A percentile compares a stretch with the other conserved stretches of the same genome.
phyloP scores from a whole-genome alignment of 1,284 basidiomycete species.

The Leccinum idahoense region DNA sequence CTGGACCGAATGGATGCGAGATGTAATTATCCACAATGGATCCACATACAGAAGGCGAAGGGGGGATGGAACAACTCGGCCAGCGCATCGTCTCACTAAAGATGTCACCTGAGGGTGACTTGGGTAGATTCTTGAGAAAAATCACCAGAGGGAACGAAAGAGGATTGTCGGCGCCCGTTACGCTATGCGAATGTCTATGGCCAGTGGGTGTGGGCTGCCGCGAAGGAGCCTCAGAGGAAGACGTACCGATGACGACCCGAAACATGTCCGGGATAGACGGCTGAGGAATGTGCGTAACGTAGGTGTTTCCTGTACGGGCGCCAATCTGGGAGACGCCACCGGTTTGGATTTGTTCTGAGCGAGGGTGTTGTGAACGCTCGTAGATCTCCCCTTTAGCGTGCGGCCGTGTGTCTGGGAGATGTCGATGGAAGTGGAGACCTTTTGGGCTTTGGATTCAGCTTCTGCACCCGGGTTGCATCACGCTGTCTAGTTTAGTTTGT shows the following conservation, averaged over 20 bases:
- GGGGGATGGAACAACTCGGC: constrained; percentile 34
- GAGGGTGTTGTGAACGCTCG: constrained; percentile 64
- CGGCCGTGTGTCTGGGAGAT: constrained; percentile 17
- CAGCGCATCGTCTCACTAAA: constrained; percentile 67
- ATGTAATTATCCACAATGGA: constrained; percentile 30
- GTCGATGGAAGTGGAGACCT: constrained; percentile 28
- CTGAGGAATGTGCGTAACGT: constrained; percentile 35
- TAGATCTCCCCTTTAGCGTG: constrained; percentile 39
- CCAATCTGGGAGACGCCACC: constrained; percentile 13
- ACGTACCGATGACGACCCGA: constrained; percentile 26
- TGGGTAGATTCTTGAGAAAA: constrained; percentile 11
- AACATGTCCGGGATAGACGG: constrained; percentile 68
- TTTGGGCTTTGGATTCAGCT: constrained; percentile 31
- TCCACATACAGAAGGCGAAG: constrained; percentile 33
- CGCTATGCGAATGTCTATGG: constrained; percentile 71
- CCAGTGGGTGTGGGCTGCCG: constrained; percentile 36
- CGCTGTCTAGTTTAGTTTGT: constrained; percentile 39
- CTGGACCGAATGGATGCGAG: constrained; percentile 57
- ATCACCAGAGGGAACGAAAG: constrained; percentile 29
- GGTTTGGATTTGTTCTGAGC: constrained; percentile 49
- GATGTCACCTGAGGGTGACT: constrained; percentile 41
- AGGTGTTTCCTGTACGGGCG: constrained; percentile 16
- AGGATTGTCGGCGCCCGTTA: constrained; percentile 64
- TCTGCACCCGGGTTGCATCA: constrained; percentile 42
- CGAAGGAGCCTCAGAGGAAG: constrained; percentile 20